Percentiles rank a stretch among this genome's conserved stretches.
Conservation (phyloP, 176 grass and related monocot species). For the Carex myosuroides region DNA sequence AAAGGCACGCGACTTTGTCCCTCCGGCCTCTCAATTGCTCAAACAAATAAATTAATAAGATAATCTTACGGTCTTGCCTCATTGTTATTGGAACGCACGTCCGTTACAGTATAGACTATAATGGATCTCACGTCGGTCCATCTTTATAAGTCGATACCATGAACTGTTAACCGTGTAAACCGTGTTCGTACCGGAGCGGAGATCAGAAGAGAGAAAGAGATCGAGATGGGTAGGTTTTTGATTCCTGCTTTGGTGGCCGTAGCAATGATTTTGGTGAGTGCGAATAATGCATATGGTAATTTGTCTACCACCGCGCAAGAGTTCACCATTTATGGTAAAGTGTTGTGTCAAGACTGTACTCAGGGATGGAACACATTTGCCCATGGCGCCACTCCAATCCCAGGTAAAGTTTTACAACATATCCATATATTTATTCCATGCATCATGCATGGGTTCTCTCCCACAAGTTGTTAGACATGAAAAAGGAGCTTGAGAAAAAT, state of each 20-base stretch:
- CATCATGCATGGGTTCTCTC: too few relatives aligned
- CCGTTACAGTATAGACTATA: background rate
- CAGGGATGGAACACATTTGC: constrained; percentile 61
- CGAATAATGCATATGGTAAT: constrained; percentile 5
- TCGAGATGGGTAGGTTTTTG: constrained; percentile 3
- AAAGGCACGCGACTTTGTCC: background rate
- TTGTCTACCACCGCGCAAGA: background rate
- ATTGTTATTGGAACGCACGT: constrained; percentile 16
- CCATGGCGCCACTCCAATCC: constrained; percentile 45
- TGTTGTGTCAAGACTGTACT: constrained; percentile 87
- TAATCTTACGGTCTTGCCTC: background rate
- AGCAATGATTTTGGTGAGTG: background rate
- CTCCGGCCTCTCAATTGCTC: background rate
- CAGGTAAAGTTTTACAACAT: constrained; percentile 18
- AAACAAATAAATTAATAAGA: background rate
- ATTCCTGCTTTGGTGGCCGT: constrained; percentile 11
- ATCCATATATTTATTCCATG: too few relatives aligned
- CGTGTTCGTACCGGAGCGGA: background rate
- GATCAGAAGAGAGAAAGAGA: background rate
- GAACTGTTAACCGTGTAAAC: background rate
- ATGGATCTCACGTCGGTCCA: constrained; percentile 8
- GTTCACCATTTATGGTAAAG: constrained; percentile 52
- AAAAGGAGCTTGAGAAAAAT: background rate
- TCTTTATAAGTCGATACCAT: constrained; percentile 3
- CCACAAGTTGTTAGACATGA: too few relatives aligned